phyloP scores from a whole-genome alignment of 179 eudicot genomes.

The Beta corolliflora region DNA sequence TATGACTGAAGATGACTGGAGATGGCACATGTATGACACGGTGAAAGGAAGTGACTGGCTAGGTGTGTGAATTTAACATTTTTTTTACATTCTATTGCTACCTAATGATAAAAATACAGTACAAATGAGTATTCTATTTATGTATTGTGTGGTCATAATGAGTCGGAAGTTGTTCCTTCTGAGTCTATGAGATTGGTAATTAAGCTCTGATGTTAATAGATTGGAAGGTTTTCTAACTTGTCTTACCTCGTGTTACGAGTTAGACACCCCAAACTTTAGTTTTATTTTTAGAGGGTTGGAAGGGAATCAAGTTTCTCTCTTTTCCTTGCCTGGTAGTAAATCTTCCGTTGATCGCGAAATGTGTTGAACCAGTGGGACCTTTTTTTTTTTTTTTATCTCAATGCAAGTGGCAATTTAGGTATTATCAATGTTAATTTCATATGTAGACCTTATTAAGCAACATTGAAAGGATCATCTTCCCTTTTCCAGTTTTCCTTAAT shows the following conservation, averaged over 20 bases:
- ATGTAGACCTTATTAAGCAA: not conserved
- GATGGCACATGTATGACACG: constrained; percentile 99
- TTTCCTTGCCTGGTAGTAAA: not conserved
- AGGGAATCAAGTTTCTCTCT: not conserved
- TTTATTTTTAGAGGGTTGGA: not conserved
- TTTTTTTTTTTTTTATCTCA: not conserved
- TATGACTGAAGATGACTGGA: constrained; percentile 99
- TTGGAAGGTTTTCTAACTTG: not conserved
- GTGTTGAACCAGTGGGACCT: not conserved
- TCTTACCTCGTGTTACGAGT: not conserved
- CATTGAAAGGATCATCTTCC: not conserved
- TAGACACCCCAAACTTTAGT: not conserved
- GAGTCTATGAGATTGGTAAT: not conserved
- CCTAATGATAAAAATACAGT: not conserved
- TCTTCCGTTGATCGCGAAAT: not conserved
- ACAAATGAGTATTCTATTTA: not conserved
- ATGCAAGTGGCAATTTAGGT: not conserved
- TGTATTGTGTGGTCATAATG: not conserved
- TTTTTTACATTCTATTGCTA: not conserved
- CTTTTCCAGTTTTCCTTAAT: not conserved
- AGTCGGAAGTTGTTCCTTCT: not conserved
- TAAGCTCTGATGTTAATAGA: not conserved
- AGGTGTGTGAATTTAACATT: constrained; percentile 53
- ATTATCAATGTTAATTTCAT: not conserved
- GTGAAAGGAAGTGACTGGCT: constrained; percentile 99